Percentiles rank a stretch among this genome's conserved stretches.
These are phyloP conservation scores for Cryptococcus sp. DNA, from an alignment of 1,284 basidiomycete species.

Conservation along the genomic window DNA sequence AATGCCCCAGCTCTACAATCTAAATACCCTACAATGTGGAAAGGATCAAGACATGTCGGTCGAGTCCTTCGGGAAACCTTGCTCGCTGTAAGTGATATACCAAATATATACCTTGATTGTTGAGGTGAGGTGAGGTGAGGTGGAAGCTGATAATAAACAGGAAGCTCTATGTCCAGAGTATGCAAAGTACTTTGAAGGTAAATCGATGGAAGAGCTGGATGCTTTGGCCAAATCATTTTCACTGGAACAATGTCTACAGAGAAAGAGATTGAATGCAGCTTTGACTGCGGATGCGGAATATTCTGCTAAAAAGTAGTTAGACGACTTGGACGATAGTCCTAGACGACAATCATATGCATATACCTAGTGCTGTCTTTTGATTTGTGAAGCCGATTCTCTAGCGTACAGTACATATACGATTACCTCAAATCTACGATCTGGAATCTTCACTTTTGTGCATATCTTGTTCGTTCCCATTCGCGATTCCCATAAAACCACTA, in stretches of 20 bases:
- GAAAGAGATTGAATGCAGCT: conserved; percentile 41
- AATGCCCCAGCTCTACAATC: conserved; percentile 35
- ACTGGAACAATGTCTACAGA: conserved; percentile 53
- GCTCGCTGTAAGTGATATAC: conserved; percentile 48
- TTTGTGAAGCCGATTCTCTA: too few relatives aligned
- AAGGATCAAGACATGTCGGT: conserved; percentile 41
- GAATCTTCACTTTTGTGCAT: too few relatives aligned
- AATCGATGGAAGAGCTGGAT: conserved; percentile 57
- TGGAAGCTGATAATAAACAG: conserved; percentile 5
- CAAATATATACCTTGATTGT: not conserved
- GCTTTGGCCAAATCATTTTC: conserved; percentile 59
- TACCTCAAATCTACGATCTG: too few relatives aligned
- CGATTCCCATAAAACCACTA: too few relatives aligned
- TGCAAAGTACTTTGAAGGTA: conserved; percentile 60
- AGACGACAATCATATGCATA: too few relatives aligned
- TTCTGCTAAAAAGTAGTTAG: not conserved
- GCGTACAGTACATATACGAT: too few relatives aligned
- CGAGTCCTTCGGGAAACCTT: conserved; percentile 60
- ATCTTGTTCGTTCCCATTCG: too few relatives aligned
- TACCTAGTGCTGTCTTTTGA: too few relatives aligned
- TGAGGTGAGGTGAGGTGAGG: not conserved
- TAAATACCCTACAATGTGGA: conserved; percentile 43
- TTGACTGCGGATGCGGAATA: conserved; percentile 27
- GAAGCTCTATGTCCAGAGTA: conserved; percentile 62
- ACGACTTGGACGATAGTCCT: too few relatives aligned